Base-by-base conservation (phyloP, 805 yeast species). In the Metschnikowia drakensbergensis region DNA sequence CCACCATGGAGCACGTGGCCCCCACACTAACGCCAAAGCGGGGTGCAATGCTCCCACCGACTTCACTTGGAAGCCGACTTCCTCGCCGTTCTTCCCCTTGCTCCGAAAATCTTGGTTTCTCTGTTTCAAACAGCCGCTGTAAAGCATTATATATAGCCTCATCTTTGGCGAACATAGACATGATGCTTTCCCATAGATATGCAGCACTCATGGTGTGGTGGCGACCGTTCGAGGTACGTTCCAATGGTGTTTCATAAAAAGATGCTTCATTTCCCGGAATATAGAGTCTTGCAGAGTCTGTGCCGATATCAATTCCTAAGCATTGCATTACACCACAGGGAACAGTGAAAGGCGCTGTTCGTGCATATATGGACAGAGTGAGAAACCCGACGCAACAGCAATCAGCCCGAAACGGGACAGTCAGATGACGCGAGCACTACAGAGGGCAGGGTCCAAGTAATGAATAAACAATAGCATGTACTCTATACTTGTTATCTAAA, bases 1-100 rank as follows among this genome's bases (percentile, higher is more conserved):
- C 78, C 8, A 77, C 84, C 69, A 80, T 64, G 0, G 85, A 81
- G 51, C 86, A 81, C 1, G 86, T 81, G 3, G 86, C 84, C 1
- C 80, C 73, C 5, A 77, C 69, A 5, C 71, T 29, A 72, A 59
- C 34, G 5, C 50, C 42, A 26, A 23, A 42, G 17, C 43, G 36
- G 9, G 35, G 33, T 3, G 8, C 25, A 13, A 13, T 13, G 26
- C 11, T 6, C 5, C 4, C 39, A 25, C 22, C 7, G 8, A 4
- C 35, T 7, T n/a, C 35, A 13, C 17, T 13, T 36, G 39, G 17
- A 23, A 11, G 11, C 27, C 29, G 11, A 6, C 3, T 25, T 26
- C 9, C 4, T 8, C 11, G 3, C 11, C 4, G 11, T 6, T 36
- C 6, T 25, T 5, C 7, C 10, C 28, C 13, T 11, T 11, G 9